Conservation (phyloP, 202 grass and related monocot species). For the Schoenoplectus tabernaemontani region DNA sequence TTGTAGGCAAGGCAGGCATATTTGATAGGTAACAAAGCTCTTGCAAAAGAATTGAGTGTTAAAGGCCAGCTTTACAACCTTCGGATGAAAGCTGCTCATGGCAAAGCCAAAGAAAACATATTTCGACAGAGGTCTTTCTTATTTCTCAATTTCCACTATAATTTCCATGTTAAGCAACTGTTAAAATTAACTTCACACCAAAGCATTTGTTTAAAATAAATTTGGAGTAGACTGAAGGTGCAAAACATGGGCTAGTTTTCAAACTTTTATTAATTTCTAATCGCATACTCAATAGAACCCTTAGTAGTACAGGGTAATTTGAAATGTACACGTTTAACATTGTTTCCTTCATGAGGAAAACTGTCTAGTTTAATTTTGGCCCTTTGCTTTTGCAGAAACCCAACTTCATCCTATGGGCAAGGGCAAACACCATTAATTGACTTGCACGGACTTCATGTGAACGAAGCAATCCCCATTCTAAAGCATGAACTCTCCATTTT, state of each 20-base stretch:
- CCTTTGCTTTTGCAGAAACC: slow-evolving; percentile 47
- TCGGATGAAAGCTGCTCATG: slow-evolving; percentile 92
- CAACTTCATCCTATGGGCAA: slow-evolving; percentile 19
- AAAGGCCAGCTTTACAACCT: slow-evolving; percentile 84
- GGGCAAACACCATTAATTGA: slow-evolving; percentile 68
- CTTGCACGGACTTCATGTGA: slow-evolving; percentile 82
- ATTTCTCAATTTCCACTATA: neutral
- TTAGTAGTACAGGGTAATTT: neutral
- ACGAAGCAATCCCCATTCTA: slow-evolving; percentile 68
- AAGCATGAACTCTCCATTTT: slow-evolving; percentile 56
- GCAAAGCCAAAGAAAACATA: slow-evolving; percentile 91
- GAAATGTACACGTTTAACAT: neutral
- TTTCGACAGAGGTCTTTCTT: slow-evolving; percentile 69
- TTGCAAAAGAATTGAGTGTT: slow-evolving; percentile 81
- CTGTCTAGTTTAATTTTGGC: slow-evolving; percentile 11
- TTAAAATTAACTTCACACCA: neutral
- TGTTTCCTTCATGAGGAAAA: neutral
- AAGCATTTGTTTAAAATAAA: neutral
- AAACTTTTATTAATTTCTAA: neutral
- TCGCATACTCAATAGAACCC: neutral
- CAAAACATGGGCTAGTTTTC: neutral
- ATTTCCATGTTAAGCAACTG: neutral
- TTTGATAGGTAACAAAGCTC: slow-evolving; percentile 79
- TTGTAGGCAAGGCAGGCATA: slow-evolving; percentile 84
- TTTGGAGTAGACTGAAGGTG: neutral